Evolutionary conservation across 345 rosid species (phyloP).

Genomic region (Psidium guajava): DNA sequence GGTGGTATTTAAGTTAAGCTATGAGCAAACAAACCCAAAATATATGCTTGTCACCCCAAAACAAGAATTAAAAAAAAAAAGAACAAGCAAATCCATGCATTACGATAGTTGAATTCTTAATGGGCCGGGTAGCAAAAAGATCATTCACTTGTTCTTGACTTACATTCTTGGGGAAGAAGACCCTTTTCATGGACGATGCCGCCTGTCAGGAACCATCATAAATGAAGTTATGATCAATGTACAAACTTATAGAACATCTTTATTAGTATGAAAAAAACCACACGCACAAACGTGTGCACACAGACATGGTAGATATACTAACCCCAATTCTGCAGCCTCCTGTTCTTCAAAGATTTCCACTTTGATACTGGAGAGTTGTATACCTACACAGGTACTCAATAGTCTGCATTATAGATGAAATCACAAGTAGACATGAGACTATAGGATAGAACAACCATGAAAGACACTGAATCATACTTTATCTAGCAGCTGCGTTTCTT

Average conservation of each 20-base stretch:
- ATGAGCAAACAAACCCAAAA: background rate
- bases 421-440: background rate
- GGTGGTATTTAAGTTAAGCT: background rate
- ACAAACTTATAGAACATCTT: background rate
- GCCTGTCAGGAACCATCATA: slow-evolving; percentile 33
- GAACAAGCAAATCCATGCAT: background rate
- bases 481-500: slow-evolving; percentile 43
- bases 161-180: slow-evolving; percentile 80
- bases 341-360: slow-evolving; percentile 81
- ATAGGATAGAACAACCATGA: background rate
- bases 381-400: slow-evolving; percentile 14
- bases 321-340: slow-evolving; percentile 96
- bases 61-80: background rate
- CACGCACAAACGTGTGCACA: background rate
- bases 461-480: slow-evolving; percentile 19
- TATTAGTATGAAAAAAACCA: background rate
- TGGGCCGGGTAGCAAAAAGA: background rate
- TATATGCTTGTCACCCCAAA: background rate
- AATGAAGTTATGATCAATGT: background rate
- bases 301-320: slow-evolving; percentile 4
- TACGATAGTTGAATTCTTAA: background rate
- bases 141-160: slow-evolving; percentile 11
- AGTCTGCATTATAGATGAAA: background rate
- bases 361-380: slow-evolving; percentile 58
- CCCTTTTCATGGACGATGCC: slow-evolving; percentile 97